Evolutionary conservation across 352 stramenopile genomes (phyloP).

Genomic region (Aphanomyces euteiches): DNA sequence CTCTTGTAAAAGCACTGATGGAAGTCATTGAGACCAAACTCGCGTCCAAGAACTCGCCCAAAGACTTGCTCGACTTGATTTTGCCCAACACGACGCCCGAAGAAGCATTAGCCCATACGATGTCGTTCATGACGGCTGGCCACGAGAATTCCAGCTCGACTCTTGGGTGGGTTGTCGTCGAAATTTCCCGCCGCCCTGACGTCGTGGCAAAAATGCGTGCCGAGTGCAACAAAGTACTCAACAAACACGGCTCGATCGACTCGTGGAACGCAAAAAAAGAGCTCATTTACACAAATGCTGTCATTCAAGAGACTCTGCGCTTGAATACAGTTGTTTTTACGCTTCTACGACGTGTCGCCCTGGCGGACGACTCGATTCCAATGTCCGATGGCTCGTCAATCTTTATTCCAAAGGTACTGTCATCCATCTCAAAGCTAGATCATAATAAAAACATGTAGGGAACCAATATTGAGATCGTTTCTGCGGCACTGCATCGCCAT

Average conservation of each 20-base stretch:
- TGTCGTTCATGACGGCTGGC: neutral
- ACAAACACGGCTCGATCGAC: neutral
- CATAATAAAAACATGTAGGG: no score
- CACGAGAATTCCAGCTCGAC: neutral
- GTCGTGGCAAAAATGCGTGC: neutral
- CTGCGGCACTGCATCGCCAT: slow-evolving; percentile 35
- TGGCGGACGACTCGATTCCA: no score
- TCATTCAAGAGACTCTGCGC: neutral
- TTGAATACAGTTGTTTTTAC: no score
- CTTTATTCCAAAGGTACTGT: no score
- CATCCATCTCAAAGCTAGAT: no score
- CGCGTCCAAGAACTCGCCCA: neutral
- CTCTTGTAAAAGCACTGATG: neutral
- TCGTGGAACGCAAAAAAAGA: neutral
- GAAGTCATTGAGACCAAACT: neutral
- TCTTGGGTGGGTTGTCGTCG: neutral
- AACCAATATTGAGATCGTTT: slow-evolving; percentile 34
- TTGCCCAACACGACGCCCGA: neutral
- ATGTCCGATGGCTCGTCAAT: no score
- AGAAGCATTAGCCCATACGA: neutral
- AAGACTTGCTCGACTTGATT: neutral
- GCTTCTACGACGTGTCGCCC: no score
- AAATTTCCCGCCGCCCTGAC: neutral
- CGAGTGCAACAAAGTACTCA: neutral
- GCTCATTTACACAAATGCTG: neutral